These are phyloP conservation scores for Kwoniella mangroviensis DNA, from an alignment of 768 basidiomycete species.

Conservation along the genomic window DNA sequence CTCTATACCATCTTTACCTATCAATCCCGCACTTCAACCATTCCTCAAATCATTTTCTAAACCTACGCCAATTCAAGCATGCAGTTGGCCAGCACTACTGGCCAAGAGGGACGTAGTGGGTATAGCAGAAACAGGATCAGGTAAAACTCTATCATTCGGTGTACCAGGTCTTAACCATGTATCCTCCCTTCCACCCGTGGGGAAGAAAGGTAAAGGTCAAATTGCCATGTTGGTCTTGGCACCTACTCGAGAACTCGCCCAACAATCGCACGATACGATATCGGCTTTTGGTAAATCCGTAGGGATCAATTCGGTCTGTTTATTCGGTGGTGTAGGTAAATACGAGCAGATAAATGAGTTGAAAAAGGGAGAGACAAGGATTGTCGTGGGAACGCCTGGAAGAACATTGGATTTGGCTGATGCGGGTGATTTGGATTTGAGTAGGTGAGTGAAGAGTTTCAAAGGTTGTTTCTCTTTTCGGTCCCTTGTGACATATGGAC, in stretches of 20 bases:
- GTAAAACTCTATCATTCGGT: conserved; percentile 95
- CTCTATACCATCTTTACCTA: conserved; percentile 71
- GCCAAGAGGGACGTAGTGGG: conserved; percentile 77
- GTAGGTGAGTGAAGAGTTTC: conserved; percentile 62
- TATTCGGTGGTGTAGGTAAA: conserved; percentile 96
- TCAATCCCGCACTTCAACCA: conserved; percentile 67
- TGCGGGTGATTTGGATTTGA: conserved; percentile 81
- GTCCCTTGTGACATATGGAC: too few species aligned
- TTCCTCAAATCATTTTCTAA: conserved; percentile 76
- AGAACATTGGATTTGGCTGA: conserved; percentile 88
- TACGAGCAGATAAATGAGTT: conserved; percentile 76
- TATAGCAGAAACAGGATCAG: conserved; percentile 90
- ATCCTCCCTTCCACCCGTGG: conserved; percentile 53
- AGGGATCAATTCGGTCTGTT: conserved; percentile 77
- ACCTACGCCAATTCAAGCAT: conserved; percentile 94
- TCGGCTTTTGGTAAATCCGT: conserved; percentile 70
- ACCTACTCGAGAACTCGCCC: conserved; percentile 93
- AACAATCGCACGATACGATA: conserved; percentile 90
- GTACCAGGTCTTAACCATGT: conserved; percentile 82
- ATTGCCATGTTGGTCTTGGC: conserved; percentile 74
- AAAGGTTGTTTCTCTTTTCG: background rate
- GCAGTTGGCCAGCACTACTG: conserved; percentile 88
- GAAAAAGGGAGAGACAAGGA: conserved; percentile 65
- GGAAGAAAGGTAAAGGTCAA: conserved; percentile 42
- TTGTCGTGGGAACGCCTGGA: conserved; percentile 95